These are phyloP conservation scores for Saprolegnia diclina DNA, from an alignment of 352 stramenopile species.

Conservation along the genomic window DNA sequence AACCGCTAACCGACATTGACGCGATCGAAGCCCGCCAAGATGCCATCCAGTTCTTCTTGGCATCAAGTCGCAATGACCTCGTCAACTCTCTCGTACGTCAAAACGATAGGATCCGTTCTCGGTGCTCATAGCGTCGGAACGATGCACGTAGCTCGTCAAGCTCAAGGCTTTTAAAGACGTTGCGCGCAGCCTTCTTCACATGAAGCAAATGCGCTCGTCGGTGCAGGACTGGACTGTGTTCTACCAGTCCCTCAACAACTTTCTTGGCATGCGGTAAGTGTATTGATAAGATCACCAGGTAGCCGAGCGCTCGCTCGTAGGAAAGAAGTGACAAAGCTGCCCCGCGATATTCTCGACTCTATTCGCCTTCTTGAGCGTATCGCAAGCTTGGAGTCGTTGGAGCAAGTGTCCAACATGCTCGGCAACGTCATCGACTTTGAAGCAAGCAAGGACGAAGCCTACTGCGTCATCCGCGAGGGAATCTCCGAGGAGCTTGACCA, in stretches of 20 bases:
- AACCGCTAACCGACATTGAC: constrained; percentile 44
- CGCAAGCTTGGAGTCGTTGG: not conserved
- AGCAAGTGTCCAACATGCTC: constrained; percentile 70
- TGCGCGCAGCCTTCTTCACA: constrained; percentile 29
- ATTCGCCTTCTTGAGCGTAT: constrained; percentile 24
- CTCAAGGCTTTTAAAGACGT: constrained; percentile 65
- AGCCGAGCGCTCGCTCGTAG: not conserved
- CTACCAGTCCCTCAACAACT: constrained; percentile 50
- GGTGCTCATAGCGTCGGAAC: not conserved
- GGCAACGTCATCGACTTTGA: constrained; percentile 81
- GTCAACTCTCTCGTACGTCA: constrained; percentile 47
- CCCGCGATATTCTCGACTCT: not conserved
- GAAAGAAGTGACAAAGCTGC: constrained; percentile 19
- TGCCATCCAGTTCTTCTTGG: constrained; percentile 52
- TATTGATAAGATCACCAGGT: not conserved
- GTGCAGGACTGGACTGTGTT: constrained; percentile 63
- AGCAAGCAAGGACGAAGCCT: constrained; percentile 55
- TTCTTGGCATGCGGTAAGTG: constrained; percentile 53
- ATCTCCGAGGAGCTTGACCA: constrained; percentile 68
- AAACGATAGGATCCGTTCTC: constrained; percentile 9
- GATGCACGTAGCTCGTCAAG: constrained; percentile 38
- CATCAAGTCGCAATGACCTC: constrained; percentile 49
- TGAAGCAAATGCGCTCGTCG: constrained; percentile 25
- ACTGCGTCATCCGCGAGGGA: constrained; percentile 58
- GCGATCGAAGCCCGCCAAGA: constrained; percentile 54